Conservation (phyloP, 306 rosid genomes). For the Hippophae rhamnoides region DNA sequence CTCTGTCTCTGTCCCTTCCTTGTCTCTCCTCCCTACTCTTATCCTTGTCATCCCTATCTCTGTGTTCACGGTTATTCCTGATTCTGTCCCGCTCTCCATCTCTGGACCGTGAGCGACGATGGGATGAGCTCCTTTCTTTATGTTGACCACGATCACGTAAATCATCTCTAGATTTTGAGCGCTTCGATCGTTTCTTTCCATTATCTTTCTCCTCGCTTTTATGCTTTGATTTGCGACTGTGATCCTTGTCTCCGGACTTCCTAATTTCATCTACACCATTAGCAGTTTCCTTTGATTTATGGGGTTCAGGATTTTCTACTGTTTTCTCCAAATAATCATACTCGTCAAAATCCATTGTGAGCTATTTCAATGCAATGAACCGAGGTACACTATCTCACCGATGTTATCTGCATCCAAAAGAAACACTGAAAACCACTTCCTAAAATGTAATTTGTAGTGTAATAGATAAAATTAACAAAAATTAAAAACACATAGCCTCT, state of each 20-base stretch:
- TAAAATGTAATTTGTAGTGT: too few species aligned
- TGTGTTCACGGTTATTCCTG: constrained; percentile 37
- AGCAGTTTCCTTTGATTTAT: constrained; percentile 27
- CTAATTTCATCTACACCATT: constrained; percentile 37
- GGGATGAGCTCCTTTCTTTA: constrained; percentile 48
- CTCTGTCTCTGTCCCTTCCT: constrained; percentile 34
- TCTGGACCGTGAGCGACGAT: constrained; percentile 41
- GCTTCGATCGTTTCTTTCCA: constrained; percentile 37
- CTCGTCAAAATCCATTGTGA: constrained; percentile 77
- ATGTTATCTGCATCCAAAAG: constrained; percentile 23
- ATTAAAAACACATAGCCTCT: too few species aligned
- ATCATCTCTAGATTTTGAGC: constrained; percentile 41
- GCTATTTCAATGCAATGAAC: constrained; percentile 4
- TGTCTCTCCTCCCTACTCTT: constrained; percentile 28
- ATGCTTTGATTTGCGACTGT: constrained; percentile 47
- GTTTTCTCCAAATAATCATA: constrained; percentile 84
- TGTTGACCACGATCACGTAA: constrained; percentile 34
- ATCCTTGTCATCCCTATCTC: constrained; percentile 40
- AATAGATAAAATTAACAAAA: too few species aligned
- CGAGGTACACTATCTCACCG: constrained; percentile 1
- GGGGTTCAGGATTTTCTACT: constrained; percentile 56
- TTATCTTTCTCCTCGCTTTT: constrained; percentile 30
- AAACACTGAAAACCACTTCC: not conserved
- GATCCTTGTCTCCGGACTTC: constrained; percentile 47
- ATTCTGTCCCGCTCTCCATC: constrained; percentile 49